These are phyloP conservation scores for Daldinia bambusicola DNA, from an alignment of 495 filamentous ascomycete genomes.

Conservation along the genomic window DNA sequence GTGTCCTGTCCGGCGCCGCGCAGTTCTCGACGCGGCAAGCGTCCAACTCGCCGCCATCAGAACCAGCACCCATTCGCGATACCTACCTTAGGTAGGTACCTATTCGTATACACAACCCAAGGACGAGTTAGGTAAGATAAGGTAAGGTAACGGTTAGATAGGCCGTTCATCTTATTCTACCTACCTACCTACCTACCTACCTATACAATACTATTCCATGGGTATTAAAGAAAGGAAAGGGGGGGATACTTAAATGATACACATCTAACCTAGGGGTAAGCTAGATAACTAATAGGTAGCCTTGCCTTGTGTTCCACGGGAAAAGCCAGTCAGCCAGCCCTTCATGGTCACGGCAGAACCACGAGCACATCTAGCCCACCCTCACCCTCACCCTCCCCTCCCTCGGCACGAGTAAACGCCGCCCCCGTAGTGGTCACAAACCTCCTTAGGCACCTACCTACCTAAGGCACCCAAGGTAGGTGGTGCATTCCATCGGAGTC, in stretches of 20 bases:
- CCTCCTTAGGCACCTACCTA: no score
- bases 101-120: conserved; percentile 37
- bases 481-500: conserved; percentile 41
- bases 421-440: conserved; percentile 41
- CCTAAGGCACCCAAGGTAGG: no score
- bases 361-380: conserved; percentile 40
- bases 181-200: no score
- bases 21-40: conserved; percentile 45
- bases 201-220: no score
- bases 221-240: no score
- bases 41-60: conserved; percentile 37
- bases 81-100: neutral
- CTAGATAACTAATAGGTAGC: no score
- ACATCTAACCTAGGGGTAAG: no score
- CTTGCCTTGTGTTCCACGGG: no score
- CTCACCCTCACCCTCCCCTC: no score
- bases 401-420: conserved; percentile 18
- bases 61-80: conserved; percentile 31
- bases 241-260: no score
- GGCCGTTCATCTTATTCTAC: neutral
- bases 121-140: no score
- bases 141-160: neutral
- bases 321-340: no score
- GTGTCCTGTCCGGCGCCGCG: conserved; percentile 29
- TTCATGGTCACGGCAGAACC: conserved; percentile 42